Evolutionary conservation across 345 rosid genomes (phyloP), one percentile per base, ranked within the genome.

Genomic region (Brassica nigra): DNA sequence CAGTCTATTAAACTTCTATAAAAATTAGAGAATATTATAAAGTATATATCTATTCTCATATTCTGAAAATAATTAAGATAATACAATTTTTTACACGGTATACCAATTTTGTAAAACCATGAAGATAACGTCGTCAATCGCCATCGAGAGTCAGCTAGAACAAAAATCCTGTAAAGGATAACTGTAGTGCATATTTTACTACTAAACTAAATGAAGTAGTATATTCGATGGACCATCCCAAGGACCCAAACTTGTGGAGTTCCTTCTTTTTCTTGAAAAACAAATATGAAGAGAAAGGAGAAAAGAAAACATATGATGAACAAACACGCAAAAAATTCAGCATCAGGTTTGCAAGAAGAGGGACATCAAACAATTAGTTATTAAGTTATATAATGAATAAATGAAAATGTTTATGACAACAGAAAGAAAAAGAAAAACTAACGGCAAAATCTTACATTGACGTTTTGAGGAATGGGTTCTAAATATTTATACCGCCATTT

Each of bases 361-460:
- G 54, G 33, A 12, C 42, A 63, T n/a, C 52, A 54, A 18, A 54
- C 34, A 54, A 5, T 1, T 33, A n/a, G 8, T 5, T 55, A 49
- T 23, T 70, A 62, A 14, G 1, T 42, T 42, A 42, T 42, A 42
- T 47, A 47, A 23, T 6, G 27, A 31, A 66, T 30, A 73, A 78
- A 63, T 42, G 18, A 58, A 66, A 57, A 36, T 58, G 57, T 70
- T 31, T n/a, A 49, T 71, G 33, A 52, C 6, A 78, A 66, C 70
- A 29, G 16, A 76, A 57, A 66, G 27, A 4, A 70, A 72, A 66
- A 71, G 4, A 28, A 64, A 55, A 28, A 49, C 57, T 68, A 73
- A 68, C 70, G 3, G 75, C 61, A 74, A 79, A 74, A 74, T 79
- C 82, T 79, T 7, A 59, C 27, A 68, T 68, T 68, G 82, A 79